Conservation (phyloP, 495 filamentous ascomycete species). For the Hypoxylon lienhwacheense region DNA sequence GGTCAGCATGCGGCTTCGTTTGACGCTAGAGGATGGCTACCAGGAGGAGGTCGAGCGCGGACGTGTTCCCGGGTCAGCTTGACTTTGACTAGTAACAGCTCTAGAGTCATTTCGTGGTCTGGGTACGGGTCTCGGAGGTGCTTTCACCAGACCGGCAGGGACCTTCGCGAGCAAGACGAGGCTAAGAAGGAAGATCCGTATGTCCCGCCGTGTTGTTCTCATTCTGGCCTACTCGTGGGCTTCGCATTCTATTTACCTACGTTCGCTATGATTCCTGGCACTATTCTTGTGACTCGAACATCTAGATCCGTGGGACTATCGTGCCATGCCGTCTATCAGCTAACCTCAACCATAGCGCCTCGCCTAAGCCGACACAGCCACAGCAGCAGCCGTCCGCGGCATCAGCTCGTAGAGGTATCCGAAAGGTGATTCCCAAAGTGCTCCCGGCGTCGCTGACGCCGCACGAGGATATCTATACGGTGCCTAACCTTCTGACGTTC, state of each 20-base stretch:
- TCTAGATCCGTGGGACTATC: neutral
- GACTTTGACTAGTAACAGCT: neutral
- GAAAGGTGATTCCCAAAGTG: conserved; percentile 40
- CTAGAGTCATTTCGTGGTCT: neutral
- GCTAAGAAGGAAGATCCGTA: conserved; percentile 21
- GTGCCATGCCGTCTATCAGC: neutral
- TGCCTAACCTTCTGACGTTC: conserved; percentile 91
- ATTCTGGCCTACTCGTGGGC: neutral
- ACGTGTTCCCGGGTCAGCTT: neutral
- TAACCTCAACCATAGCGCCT: conserved; percentile 10
- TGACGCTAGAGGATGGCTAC: neutral
- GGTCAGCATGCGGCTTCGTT: neutral
- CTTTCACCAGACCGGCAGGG: conserved; percentile 5
- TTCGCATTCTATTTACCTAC: neutral
- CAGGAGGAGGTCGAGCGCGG: neutral
- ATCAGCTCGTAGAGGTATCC: conserved; percentile 19
- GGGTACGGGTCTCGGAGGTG: neutral
- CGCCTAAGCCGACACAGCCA: neutral
- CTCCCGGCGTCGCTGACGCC: conserved; percentile 57
- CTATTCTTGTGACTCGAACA: too few species aligned
- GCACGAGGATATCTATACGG: conserved; percentile 93
- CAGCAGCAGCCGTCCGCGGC: neutral
- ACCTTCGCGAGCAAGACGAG: conserved; percentile 6
- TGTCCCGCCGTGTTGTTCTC: conserved; percentile 7
- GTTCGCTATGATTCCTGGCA: neutral